These are phyloP conservation scores for Biscogniauxia marginata DNA, from an alignment of 2,329 filamentous ascomycete species.

Conservation along the genomic window DNA sequence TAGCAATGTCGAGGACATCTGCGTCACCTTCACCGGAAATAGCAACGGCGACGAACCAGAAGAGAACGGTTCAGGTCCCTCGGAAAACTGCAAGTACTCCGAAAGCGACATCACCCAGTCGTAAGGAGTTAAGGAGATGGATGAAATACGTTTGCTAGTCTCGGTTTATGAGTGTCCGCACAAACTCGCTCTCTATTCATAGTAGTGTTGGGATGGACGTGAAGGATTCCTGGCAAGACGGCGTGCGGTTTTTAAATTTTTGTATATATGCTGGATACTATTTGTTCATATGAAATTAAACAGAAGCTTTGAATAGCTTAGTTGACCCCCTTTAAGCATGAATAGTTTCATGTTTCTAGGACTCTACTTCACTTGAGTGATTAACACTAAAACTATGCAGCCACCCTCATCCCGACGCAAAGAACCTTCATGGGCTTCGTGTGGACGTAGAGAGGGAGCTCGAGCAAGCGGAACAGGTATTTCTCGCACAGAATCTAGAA, in stretches of 20 bases:
- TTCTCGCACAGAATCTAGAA: slow-evolving; percentile 2
- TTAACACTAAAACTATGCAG: neutral
- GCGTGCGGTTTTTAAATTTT: neutral
- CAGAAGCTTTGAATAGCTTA: too few species aligned
- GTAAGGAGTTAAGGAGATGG: neutral
- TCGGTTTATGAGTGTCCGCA: neutral
- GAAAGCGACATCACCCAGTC: neutral
- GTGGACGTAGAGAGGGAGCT: neutral
- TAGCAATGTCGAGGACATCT: slow-evolving; percentile 9
- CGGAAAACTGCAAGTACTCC: neutral
- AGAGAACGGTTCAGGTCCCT: slow-evolving; percentile 4
- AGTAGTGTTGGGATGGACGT: neutral
- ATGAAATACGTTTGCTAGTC: neutral
- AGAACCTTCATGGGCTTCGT: slow-evolving; percentile 4
- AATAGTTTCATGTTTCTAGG: neutral
- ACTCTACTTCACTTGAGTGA: neutral
- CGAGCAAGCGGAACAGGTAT: neutral
- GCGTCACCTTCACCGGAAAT: slow-evolving; percentile 13
- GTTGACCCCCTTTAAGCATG: too few species aligned
- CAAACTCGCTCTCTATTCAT: neutral
- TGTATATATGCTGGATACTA: neutral
- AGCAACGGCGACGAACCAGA: slow-evolving; percentile 10
- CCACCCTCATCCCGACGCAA: neutral
- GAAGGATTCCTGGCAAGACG: too few species aligned
- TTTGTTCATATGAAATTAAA: neutral